phyloP scores from a whole-genome alignment of 2,329 filamentous ascomycete species.

The Clarireedia sp. region DNA sequence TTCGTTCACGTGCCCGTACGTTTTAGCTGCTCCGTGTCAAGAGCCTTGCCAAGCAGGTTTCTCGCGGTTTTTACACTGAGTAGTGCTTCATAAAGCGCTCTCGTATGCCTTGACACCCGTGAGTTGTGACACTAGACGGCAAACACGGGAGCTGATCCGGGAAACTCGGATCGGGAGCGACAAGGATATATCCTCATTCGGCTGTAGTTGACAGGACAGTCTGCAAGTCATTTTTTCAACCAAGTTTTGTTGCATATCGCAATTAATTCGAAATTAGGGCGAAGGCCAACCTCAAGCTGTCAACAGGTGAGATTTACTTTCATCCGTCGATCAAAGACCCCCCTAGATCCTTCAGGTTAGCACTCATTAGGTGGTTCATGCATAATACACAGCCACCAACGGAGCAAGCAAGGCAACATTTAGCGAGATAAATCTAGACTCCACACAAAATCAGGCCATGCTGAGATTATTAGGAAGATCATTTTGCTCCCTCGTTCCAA shows the following conservation, averaged over 20 bases:
- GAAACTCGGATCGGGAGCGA: background rate
- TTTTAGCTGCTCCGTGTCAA: too few relatives aligned
- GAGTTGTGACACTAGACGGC: background rate
- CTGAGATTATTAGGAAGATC: background rate
- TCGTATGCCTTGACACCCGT: background rate
- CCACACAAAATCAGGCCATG: conserved; percentile 6
- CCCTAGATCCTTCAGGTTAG: background rate
- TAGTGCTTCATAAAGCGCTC: background rate
- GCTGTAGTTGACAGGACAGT: background rate
- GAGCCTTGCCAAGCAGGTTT: too few relatives aligned
- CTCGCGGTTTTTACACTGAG: background rate
- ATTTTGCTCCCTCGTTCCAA: background rate
- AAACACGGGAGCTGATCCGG: background rate
- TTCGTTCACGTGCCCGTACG: too few relatives aligned
- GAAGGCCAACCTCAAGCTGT: background rate
- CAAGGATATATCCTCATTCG: background rate
- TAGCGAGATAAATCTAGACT: conserved; percentile 5
- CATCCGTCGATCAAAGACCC: background rate
- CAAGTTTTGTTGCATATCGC: background rate
- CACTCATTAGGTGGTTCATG: background rate
- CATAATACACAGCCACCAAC: background rate
- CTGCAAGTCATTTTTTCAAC: background rate
- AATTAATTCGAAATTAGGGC: background rate
- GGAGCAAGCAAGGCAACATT: background rate
- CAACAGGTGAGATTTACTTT: background rate